Percentiles rank a stretch among this genome's conserved stretches.
These are phyloP conservation scores for Gomphus bonarii DNA, from an alignment of 1,284 basidiomycete species.

Conservation along the genomic window DNA sequence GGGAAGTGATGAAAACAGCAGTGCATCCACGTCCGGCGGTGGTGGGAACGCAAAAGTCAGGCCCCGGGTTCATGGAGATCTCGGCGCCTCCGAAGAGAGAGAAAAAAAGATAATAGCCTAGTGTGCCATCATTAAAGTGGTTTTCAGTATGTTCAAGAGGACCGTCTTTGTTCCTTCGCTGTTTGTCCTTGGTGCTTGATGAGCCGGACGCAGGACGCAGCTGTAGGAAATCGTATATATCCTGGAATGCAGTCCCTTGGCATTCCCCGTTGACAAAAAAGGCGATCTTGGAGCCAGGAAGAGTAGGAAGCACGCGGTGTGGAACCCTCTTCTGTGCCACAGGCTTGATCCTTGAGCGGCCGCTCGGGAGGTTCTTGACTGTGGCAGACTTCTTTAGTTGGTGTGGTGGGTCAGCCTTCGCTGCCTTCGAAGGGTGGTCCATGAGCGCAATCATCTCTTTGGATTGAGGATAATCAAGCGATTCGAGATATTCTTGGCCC, in stretches of 20 bases:
- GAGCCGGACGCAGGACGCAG: slow-evolving; percentile 53
- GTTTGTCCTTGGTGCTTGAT: slow-evolving; percentile 33
- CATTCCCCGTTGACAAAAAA: slow-evolving; percentile 92
- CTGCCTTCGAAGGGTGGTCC: slow-evolving; percentile 31
- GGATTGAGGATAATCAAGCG: slow-evolving; percentile 80
- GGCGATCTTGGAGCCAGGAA: slow-evolving; percentile 67
- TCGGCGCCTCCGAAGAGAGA: slow-evolving; percentile 89
- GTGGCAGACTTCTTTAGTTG: slow-evolving; percentile 56
- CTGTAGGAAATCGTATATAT: slow-evolving; percentile 87
- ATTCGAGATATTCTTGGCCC: slow-evolving; percentile 95
- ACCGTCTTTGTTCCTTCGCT: slow-evolving; percentile 45
- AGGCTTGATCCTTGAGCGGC: slow-evolving; percentile 23
- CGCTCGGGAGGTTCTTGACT: slow-evolving; percentile 55
- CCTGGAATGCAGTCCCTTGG: slow-evolving; percentile 78
- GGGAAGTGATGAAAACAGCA: slow-evolving; percentile 27
- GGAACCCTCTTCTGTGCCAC: slow-evolving; percentile 24
- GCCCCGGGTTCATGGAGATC: slow-evolving; percentile 81
- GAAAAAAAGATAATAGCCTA: slow-evolving; percentile 94
- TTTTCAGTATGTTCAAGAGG: slow-evolving; percentile 72
- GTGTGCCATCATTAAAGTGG: slow-evolving; percentile 84
- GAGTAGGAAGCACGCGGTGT: slow-evolving; percentile 60
- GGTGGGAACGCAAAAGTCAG: slow-evolving; percentile 76
- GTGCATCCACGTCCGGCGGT: slow-evolving; percentile 56
- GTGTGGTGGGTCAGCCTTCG: slow-evolving; percentile 45
- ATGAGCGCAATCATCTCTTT: slow-evolving; percentile 91